Evolutionary conservation across 495 filamentous ascomycete species (phyloP), one percentile per base, ranked within the genome.

Genomic region (Parathielavia appendiculata): DNA sequence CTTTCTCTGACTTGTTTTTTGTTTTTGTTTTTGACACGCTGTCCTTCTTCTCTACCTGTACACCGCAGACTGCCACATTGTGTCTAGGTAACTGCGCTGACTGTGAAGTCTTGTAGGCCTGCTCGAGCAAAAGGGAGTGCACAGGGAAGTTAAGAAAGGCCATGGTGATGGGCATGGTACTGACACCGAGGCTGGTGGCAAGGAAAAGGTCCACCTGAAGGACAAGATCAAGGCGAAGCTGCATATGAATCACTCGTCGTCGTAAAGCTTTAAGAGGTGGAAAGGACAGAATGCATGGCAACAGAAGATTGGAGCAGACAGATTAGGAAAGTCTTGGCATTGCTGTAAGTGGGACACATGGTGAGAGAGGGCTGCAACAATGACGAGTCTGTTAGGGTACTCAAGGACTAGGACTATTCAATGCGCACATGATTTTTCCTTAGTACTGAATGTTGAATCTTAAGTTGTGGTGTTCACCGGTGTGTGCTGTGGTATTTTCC

Each of bases 151-250:
- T 12, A 7, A 48, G 30, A 7, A 48, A 20, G 26, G 54, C 62
- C 30, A 51, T 2, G 46, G 40, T 38, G 40, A 17, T 8, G 16
- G 14, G 1, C 40, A 43, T 43, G 43, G 9, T 45, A 36, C 22
- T 14, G 17, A 52, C 5, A n/a, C 14, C 36, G 16, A 16, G 6
- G 49, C n/a, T 10, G 12, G 7, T 20, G 20, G 50, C 35, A 67
- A 69, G 61, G 64, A 70, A 47, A 73, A 75, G 63, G 41, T 51
- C 2, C 71, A 67, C 34, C 59, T 77, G 57, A 71, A 66, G 62
- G 71, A 77, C 0, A 76, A 73, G 63, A 75, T 77, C 64, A 79
- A 79, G 74, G 70, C 68, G 10, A 78, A 76, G 69, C 62, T 77
- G 54, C 73, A 75, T 51, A 67, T 66, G 61, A 20, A 35, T 41